These are phyloP conservation scores for Neurospora sp. DNA, from an alignment of 495 filamentous ascomycete genomes.

Conservation along the genomic window DNA sequence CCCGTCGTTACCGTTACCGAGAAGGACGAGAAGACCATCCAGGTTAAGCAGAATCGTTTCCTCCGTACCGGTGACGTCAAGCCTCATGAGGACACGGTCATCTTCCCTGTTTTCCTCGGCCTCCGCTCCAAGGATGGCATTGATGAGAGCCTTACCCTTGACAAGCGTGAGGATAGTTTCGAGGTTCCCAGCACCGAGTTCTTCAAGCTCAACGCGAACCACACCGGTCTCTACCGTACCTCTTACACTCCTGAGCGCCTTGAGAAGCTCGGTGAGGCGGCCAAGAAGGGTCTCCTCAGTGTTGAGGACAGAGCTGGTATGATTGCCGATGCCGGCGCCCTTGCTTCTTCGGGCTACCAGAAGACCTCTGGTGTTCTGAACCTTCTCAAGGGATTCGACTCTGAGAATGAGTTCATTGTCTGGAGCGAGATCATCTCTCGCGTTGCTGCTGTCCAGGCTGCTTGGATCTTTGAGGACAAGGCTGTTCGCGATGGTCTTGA, in stretches of 20 bases:
- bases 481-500: constrained; percentile 64
- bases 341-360: constrained; percentile 85
- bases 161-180: constrained; percentile 65
- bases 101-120: constrained; percentile 64
- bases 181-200: constrained; percentile 54
- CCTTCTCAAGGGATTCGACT: constrained; percentile 73
- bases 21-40: constrained; percentile 46
- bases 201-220: constrained; percentile 72
- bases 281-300: constrained; percentile 75
- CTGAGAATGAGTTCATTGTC: constrained; percentile 81
- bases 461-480: constrained; percentile 83
- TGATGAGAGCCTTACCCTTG: constrained; percentile 52
- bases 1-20: constrained; percentile 64
- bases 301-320: constrained; percentile 91
- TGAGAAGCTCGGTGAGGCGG: constrained; percentile 66
- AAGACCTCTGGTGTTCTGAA: constrained; percentile 83
- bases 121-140: constrained; percentile 58
- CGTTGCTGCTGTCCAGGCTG: constrained; percentile 60
- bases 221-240: constrained; percentile 64
- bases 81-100: constrained; percentile 69
- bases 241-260: constrained; percentile 58
- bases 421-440: constrained; percentile 85
- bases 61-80: constrained; percentile 68
- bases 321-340: constrained; percentile 87
- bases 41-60: constrained; percentile 67